Evolutionary conservation across 192 early-diverging fungal genomes (phyloP).

Genomic region (Allomyces macrogynus): DNA sequence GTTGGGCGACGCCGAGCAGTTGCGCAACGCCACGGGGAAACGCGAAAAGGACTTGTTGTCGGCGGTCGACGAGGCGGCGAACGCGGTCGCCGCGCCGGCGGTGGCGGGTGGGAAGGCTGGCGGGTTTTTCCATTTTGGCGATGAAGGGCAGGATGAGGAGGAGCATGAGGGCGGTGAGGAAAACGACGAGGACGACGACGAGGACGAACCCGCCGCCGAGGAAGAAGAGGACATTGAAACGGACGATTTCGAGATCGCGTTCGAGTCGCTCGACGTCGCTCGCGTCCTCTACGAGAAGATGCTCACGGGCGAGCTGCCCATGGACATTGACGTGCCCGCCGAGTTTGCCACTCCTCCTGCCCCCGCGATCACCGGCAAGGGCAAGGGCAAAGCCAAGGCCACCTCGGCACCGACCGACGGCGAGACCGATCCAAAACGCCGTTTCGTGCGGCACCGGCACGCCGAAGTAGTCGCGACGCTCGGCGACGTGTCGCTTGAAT

Average conservation of each 20-base stretch:
- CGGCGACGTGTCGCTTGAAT: conserved; percentile 21
- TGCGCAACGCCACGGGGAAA: neutral
- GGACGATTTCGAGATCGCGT: conserved; percentile 15
- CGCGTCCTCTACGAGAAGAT: conserved; percentile 13
- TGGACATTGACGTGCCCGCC: neutral
- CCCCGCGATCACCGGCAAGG: neutral
- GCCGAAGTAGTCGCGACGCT: conserved; percentile 17
- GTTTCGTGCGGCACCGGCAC: conserved; percentile 3
- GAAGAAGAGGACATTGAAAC: conserved; percentile 4
- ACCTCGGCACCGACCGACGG: neutral
- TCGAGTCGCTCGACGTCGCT: conserved; percentile 20
- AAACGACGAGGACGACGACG: neutral
- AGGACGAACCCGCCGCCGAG: conserved; percentile 7
- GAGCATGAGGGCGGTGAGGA: neutral
- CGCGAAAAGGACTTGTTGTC: conserved; percentile 1
- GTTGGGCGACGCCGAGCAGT: conserved; percentile 5
- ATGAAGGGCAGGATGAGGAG: conserved; percentile 1
- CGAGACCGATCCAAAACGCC: neutral
- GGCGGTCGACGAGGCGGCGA: neutral
- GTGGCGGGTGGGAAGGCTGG: too few species aligned
- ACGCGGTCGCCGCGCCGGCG: neutral
- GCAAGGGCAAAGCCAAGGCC: neutral
- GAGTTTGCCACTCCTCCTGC: too few species aligned
- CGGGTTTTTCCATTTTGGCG: neutral
- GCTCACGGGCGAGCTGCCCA: neutral